These are phyloP conservation scores for Eucalyptus cladocalyx DNA, from an alignment of 345 rosid species.

Conservation along the genomic window DNA sequence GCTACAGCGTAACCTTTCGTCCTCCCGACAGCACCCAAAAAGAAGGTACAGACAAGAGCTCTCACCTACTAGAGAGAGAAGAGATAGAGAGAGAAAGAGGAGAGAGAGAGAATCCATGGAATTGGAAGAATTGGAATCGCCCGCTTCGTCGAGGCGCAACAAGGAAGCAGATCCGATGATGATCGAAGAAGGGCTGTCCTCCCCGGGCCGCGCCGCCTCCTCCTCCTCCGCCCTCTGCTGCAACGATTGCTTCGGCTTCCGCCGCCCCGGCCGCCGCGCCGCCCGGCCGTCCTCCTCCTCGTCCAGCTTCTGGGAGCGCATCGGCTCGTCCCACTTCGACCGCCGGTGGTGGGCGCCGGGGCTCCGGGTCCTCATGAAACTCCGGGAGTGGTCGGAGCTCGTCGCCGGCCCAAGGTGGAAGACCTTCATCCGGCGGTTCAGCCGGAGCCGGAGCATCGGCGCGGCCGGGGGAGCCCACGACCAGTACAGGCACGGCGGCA, in stretches of 20 bases:
- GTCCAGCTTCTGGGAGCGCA: slow-evolving; percentile 43
- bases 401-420: slow-evolving; percentile 95
- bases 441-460: slow-evolving; percentile 15
- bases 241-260: slow-evolving; percentile 56
- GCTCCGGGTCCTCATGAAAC: slow-evolving; percentile 25
- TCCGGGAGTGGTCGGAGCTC: slow-evolving; percentile 93
- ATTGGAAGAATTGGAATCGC: neutral
- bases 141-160: neutral
- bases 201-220: neutral
- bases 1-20: neutral
- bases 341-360: slow-evolving; percentile 53
- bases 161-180: neutral
- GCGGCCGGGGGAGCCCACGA: neutral
- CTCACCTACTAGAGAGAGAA: neutral
- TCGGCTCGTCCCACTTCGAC: slow-evolving; percentile 14
- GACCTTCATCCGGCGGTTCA: slow-evolving; percentile 81
- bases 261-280: slow-evolving; percentile 17
- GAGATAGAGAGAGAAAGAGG: neutral
- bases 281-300: slow-evolving; percentile 18
- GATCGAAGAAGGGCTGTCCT: neutral
- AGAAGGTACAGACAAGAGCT: neutral
- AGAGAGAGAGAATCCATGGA: neutral
- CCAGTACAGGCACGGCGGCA: slow-evolving; percentile 33
- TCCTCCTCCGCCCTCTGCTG: neutral
- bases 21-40: neutral